These are phyloP conservation scores for Byssoonygena ceratinophila DNA, from an alignment of 2,329 filamentous ascomycete genomes.

Conservation along the genomic window DNA sequence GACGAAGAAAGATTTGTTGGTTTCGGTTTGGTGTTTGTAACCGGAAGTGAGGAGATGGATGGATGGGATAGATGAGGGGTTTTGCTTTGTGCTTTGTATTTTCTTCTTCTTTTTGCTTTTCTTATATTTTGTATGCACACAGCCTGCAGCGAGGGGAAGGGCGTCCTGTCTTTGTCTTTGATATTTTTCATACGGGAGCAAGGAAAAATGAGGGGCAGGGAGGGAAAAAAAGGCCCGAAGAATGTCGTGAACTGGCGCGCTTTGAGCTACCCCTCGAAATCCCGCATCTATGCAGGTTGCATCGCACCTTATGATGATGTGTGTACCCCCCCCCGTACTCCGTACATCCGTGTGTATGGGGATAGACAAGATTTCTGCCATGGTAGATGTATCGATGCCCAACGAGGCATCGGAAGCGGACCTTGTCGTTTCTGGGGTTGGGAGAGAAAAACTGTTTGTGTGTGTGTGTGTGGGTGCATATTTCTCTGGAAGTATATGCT, in stretches of 20 bases:
- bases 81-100: not conserved
- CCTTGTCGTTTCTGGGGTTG: not conserved
- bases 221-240: not conserved
- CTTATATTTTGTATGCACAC: not conserved
- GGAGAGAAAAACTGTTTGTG: no score
- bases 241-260: not conserved
- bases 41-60: no score
- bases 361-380: no score
- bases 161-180: not conserved
- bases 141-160: not conserved
- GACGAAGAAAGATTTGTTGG: not conserved
- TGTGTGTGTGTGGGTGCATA: no score
- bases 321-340: not conserved
- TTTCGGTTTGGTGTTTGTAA: not conserved
- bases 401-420: conserved; percentile 5
- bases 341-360: not conserved
- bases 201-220: not conserved
- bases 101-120: not conserved
- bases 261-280: conserved; percentile 4
- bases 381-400: conserved; percentile 6
- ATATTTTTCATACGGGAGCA: not conserved
- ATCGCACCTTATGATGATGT: not conserved
- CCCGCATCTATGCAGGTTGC: not conserved
- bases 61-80: not conserved
- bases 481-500: no score